Conservation (phyloP, 108 stramenopile genomes). For the Skeletonema grethae region DNA sequence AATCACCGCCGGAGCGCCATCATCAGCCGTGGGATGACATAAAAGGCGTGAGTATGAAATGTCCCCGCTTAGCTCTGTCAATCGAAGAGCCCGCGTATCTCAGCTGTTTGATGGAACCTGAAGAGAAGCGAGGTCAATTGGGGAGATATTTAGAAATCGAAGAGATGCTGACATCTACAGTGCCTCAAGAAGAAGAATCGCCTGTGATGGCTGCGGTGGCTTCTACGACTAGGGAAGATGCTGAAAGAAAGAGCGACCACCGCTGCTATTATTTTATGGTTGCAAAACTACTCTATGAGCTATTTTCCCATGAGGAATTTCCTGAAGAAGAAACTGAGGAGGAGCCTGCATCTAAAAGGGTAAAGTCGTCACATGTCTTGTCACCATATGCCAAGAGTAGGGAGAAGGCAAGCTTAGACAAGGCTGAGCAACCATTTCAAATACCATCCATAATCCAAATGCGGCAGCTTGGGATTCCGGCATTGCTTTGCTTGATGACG, state of each 20-base stretch:
- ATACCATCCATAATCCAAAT: too few relatives aligned
- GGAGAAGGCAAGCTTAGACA: too few relatives aligned
- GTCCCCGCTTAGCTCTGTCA: slow-evolving; percentile 9
- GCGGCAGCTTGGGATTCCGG: too few relatives aligned
- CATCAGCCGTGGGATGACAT: slow-evolving; percentile 4
- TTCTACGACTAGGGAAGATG: too few relatives aligned
- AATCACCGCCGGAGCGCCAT: neutral
- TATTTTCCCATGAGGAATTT: slow-evolving; percentile 22
- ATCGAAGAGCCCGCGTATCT: slow-evolving; percentile 18
- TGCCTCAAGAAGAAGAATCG: neutral
- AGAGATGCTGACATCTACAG: neutral
- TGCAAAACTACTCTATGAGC: slow-evolving; percentile 7
- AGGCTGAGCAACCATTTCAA: too few relatives aligned
- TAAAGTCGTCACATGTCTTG: too few relatives aligned
- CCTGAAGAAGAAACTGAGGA: too few relatives aligned
- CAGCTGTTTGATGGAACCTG: slow-evolving; percentile 3
- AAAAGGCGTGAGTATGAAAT: slow-evolving; percentile 32
- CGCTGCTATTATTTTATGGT: slow-evolving; percentile 21
- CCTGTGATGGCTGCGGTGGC: neutral
- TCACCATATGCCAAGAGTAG: too few relatives aligned
- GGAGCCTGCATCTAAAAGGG: too few relatives aligned
- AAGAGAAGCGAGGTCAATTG: neutral
- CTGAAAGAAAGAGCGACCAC: neutral
- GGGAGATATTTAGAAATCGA: slow-evolving; percentile 22
- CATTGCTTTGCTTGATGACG: too few relatives aligned